Evolutionary conservation across 148 eudicot genomes (phyloP).

Genomic region (Dysphania ambrosioides): DNA sequence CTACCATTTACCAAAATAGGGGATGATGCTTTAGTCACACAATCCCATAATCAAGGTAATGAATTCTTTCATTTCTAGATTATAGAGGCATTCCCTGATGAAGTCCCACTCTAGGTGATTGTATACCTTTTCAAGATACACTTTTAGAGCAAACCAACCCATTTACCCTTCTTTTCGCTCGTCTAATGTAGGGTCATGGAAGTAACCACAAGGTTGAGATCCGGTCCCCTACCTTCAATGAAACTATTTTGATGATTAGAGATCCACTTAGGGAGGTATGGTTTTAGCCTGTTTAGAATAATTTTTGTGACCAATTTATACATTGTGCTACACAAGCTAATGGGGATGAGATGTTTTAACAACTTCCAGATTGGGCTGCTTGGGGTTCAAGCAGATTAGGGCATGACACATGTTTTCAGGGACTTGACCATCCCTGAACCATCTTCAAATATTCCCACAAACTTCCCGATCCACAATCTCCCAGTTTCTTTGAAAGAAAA

Average conservation of each 20-base stretch:
- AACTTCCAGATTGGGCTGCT: neutral
- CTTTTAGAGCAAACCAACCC: neutral
- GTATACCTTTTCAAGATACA: neutral
- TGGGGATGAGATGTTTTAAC: neutral
- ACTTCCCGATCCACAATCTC: too few species aligned
- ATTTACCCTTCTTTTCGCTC: neutral
- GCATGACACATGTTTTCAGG: neutral
- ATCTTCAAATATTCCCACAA: neutral
- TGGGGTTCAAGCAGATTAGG: neutral
- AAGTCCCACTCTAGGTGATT: neutral
- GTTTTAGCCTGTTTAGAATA: neutral
- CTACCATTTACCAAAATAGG: neutral
- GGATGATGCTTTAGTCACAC: neutral
- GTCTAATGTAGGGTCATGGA: neutral
- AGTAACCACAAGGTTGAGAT: neutral
- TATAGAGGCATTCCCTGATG: neutral
- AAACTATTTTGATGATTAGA: conserved; percentile 6
- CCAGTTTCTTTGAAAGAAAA: too few species aligned
- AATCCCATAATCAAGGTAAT: neutral
- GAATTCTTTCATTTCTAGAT: neutral
- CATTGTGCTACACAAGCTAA: neutral
- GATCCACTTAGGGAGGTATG: neutral
- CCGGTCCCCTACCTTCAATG: neutral
- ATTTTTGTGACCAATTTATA: neutral
- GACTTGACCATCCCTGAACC: neutral